Evolutionary conservation across 208 protist genomes (phyloP), one percentile per base, ranked within the genome.

Genomic region (Jaenimonas drosophilae): DNA sequence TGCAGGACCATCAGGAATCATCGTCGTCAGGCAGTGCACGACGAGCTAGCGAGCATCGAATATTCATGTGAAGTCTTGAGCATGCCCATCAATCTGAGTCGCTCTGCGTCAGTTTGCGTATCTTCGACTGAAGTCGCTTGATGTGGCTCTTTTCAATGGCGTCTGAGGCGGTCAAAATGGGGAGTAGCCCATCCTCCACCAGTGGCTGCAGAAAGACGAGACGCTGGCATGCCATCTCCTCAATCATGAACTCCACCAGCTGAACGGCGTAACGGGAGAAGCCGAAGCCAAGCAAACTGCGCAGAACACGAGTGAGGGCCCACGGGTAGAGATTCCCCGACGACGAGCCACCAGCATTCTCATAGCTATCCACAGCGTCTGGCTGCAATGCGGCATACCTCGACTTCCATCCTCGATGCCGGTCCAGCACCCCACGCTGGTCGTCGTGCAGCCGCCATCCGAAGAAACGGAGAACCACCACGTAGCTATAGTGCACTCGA

Each of bases 361-460:
- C 16, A 25, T 57, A 21, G 27, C 23, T 50, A 12, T 36, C 27
- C 1, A 26, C 12, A 4, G 48, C 47, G 46, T 45, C 53, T 21
- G 29, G 23, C 7, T 45, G 48, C 7, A 88, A 70, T 4, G 49
- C 5, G 6, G 32, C 49, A 46, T 94, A 94, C 2, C 85, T 67
- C 32, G 31, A 30, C 24, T 61, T 26, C 81, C 85, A 94, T 43
- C 48, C 45, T 6, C 68, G 61, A 43, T 90, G 76, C 3, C 85
- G 73, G 32, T 94, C 85, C n/a, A 94, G 53, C 43, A 86, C 34
- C n/a, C 80, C 80, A 40, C 70, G 70, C 63, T 73, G 49, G 30
- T 94, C 85, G 41, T 88, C 72, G 54, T 94, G 72, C 12, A 94
- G 39, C 1, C 70, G 61, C 81, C 85, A 94, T 1, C 85, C 85